Conservation (phyloP, 2,329 filamentous ascomycete species). For the Colletotrichum noveboracense region DNA sequence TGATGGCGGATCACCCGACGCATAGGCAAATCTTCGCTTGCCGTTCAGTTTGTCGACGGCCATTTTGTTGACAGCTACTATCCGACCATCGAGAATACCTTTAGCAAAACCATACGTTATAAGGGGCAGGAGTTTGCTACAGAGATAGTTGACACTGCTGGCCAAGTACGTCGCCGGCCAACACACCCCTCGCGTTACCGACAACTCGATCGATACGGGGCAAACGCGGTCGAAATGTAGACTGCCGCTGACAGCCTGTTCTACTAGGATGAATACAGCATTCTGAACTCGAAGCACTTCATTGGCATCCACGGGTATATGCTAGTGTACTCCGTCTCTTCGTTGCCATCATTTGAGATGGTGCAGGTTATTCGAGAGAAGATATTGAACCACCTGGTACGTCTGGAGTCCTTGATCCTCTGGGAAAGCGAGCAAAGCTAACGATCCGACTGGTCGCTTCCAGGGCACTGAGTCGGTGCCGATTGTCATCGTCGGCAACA, state of each 20-base stretch:
- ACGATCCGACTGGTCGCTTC: neutral
- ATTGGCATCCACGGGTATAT: constrained; percentile 99
- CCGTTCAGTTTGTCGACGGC: constrained; percentile 95
- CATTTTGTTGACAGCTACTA: constrained; percentile 99
- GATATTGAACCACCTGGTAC: constrained; percentile 92
- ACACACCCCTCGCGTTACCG: neutral
- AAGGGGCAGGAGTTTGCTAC: constrained; percentile 93
- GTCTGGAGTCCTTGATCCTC: constrained; percentile 28
- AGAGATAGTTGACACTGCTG: constrained; percentile 97
- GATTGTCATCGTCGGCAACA: constrained; percentile 95
- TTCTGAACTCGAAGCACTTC: constrained; percentile 97
- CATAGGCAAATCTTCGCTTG: constrained; percentile 94
- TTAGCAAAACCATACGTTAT: constrained; percentile 92
- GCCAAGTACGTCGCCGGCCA: constrained; percentile 67
- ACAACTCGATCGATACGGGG: neutral
- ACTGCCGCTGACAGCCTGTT: neutral
- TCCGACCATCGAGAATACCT: constrained; percentile 98
- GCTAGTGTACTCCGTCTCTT: constrained; percentile 97
- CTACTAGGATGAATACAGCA: constrained; percentile 91
- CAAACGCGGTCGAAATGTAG: neutral
- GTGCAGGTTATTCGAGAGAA: constrained; percentile 94
- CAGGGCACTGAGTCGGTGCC: constrained; percentile 92
- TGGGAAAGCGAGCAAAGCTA: neutral
- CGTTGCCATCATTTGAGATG: constrained; percentile 96
- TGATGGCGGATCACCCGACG: neutral